A percentile compares a stretch with the other conserved stretches of the same genome.
Conservation (phyloP, 2,329 filamentous ascomycete genomes). For the Talaromyces funiculosus region DNA sequence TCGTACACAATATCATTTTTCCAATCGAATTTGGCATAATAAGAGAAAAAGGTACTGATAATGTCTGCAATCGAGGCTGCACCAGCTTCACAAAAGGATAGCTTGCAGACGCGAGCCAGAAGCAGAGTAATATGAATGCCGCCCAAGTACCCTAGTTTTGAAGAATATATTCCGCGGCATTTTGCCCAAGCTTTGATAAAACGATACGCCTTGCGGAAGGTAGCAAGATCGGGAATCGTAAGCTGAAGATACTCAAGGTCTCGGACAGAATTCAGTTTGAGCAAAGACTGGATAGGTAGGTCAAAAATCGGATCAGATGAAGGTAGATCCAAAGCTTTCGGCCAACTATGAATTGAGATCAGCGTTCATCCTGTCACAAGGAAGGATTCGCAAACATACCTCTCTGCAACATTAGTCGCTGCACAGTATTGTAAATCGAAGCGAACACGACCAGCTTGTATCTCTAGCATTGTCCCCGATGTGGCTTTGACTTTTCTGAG, state of each 20-base stretch:
- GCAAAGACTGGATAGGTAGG: constrained; percentile 51
- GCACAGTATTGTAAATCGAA: constrained; percentile 64
- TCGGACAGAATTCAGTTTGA: constrained; percentile 59
- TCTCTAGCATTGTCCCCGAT: constrained; percentile 59
- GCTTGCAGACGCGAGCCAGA: constrained; percentile 56
- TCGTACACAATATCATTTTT: constrained; percentile 51
- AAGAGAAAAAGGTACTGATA: constrained; percentile 55
- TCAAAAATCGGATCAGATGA: constrained; percentile 51
- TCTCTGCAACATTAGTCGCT: constrained; percentile 51
- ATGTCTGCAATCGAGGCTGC: constrained; percentile 47
- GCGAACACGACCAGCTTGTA: constrained; percentile 53
- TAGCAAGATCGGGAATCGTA: constrained; percentile 54
- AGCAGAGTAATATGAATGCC: constrained; percentile 61
- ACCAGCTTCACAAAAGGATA: constrained; percentile 37
- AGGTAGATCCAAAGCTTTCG: constrained; percentile 38
- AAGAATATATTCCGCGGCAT: constrained; percentile 57
- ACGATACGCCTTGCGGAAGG: constrained; percentile 56
- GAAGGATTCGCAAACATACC: constrained; percentile 23
- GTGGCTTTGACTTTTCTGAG: constrained; percentile 54
- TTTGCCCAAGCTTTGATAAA: constrained; percentile 59
- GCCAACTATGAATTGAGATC: constrained; percentile 27
- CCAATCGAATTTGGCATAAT: constrained; percentile 61
- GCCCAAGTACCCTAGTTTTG: constrained; percentile 60
- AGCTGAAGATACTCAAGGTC: constrained; percentile 57
- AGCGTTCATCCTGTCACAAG: neutral